Conservation (phyloP, 2,329 filamentous ascomycete species). For the Colletotrichum euphorbiae region DNA sequence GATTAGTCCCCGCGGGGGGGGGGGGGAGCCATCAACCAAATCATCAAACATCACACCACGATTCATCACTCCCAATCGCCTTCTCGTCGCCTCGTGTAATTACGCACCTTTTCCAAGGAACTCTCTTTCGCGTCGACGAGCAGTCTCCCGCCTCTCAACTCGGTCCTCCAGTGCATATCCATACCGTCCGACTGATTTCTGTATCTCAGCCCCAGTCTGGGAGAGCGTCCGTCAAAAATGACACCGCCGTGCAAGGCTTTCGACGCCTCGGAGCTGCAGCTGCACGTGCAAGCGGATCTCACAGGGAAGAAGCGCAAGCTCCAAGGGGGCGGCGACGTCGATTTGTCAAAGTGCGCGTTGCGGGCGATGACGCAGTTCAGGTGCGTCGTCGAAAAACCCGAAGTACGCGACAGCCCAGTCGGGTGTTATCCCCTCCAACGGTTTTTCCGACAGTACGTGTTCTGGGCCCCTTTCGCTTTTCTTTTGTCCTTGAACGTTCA, state of each 20-base stretch:
- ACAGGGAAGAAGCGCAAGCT: slow-evolving; percentile 66
- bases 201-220: not conserved
- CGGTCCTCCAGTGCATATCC: slow-evolving; percentile 51
- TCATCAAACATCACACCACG: slow-evolving; percentile 1
- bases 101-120: slow-evolving; percentile 69
- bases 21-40: not conserved
- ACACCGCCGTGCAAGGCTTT: slow-evolving; percentile 69
- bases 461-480: too few species aligned
- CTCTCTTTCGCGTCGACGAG: slow-evolving; percentile 67
- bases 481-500: too few species aligned
- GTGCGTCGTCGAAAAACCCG: slow-evolving; percentile 65
- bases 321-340: slow-evolving; percentile 54
- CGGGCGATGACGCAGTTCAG: slow-evolving; percentile 71
- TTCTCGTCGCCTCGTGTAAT: not conserved
- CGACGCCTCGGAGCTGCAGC: slow-evolving; percentile 61
- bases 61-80: not conserved
- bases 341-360: slow-evolving; percentile 67
- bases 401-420: slow-evolving; percentile 58
- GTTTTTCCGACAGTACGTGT: slow-evolving; percentile 68
- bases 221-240: slow-evolving; percentile 53
- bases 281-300: slow-evolving; percentile 60
- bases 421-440: slow-evolving; percentile 69
- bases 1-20: too few species aligned
- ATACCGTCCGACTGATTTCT: slow-evolving; percentile 40
- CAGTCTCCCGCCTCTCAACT: slow-evolving; percentile 59